Evolutionary conservation across 306 rosid species (phyloP), one percentile per base, ranked within the genome.

Genomic region (Cyamopsis tetragonoloba): DNA sequence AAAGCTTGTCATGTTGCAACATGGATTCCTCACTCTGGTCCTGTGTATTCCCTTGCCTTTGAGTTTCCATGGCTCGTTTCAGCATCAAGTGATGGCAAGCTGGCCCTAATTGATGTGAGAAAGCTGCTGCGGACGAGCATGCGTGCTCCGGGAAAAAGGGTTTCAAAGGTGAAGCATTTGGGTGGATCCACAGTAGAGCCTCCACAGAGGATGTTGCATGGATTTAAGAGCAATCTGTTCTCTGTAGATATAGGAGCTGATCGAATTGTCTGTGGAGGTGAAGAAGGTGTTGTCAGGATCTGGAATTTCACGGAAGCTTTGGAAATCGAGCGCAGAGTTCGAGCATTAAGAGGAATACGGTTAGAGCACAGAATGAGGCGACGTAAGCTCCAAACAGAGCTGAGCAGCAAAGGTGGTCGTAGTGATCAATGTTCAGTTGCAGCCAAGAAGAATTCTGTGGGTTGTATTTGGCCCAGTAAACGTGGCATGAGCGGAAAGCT

Each of bases 51-150:
- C 26, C 91, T 93, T 47, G 89, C 91, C 18, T 93, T 93, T 68
- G 98, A 93, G 82, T 93, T 93, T 80, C 98, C 98, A 4, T 93
- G 98, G 98, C 86, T 89, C 67, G 96, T 89, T 75, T 93, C 98
- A 11, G 89, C 97, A 56, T 86, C 98, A 15, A 82, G 88, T 54
- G 98, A 93, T 41, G 95, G 96, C 24, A 88, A 88, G 51, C 55
- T 89, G 27, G 83, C 98, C 0, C 82, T 93, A n/a, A 86, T 93
- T 68, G 95, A 93, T 34, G 96, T 93, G 46, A 84, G 96, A 48
- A 80, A 82, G 63, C 82, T 93, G 68, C 71, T 89, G 32, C 81
- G 77, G 72, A 68, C 81, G 6, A 74, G 75, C 71, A 86, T 48
- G 34, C 65, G 49, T 50, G 74, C 78, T 57, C 68, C 66, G 19